These are phyloP conservation scores for Leishmania martiniquensis DNA, from an alignment of 208 protist species.

Conservation along the genomic window DNA sequence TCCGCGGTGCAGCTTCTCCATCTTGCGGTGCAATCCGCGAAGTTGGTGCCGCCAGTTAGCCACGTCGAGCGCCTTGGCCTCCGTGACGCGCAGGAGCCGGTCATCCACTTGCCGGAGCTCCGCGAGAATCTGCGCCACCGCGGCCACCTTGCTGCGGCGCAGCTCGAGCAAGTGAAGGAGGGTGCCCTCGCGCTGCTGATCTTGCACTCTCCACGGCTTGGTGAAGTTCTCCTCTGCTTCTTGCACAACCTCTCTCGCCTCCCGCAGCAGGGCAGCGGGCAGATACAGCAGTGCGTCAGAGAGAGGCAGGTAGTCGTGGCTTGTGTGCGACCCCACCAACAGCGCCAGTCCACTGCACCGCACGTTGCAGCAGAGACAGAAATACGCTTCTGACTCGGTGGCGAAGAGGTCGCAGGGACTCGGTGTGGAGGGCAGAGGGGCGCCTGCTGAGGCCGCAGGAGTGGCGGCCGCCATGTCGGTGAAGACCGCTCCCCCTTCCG, in stretches of 20 bases:
- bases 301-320: conserved; percentile 63
- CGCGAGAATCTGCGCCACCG: conserved; percentile 42
- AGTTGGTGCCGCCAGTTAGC: conserved; percentile 67
- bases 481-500: not conserved
- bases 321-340: conserved; percentile 73
- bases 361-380: conserved; percentile 64
- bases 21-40: conserved; percentile 14
- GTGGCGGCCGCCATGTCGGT: conserved; percentile 1
- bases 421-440: not conserved
- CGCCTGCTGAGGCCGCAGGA: not conserved
- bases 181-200: conserved; percentile 33
- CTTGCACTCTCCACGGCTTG: conserved; percentile 44
- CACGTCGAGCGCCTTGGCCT: conserved; percentile 45
- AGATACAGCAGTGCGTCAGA: conserved; percentile 46
- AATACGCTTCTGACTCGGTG: conserved; percentile 46
- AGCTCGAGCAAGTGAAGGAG: conserved; percentile 33
- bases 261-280: conserved; percentile 50
- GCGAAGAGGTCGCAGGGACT: conserved; percentile 27
- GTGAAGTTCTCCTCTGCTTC: conserved; percentile 40
- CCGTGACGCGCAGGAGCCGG: conserved; percentile 34
- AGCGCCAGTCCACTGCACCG: conserved; percentile 54
- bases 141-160: conserved; percentile 29
- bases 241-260: conserved; percentile 35
- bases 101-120: conserved; percentile 46
- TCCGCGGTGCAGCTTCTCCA: conserved; percentile 26